Evolutionary conservation across 352 stramenopile species (phyloP).

Genomic region (Aphanomyces stellatus): DNA sequence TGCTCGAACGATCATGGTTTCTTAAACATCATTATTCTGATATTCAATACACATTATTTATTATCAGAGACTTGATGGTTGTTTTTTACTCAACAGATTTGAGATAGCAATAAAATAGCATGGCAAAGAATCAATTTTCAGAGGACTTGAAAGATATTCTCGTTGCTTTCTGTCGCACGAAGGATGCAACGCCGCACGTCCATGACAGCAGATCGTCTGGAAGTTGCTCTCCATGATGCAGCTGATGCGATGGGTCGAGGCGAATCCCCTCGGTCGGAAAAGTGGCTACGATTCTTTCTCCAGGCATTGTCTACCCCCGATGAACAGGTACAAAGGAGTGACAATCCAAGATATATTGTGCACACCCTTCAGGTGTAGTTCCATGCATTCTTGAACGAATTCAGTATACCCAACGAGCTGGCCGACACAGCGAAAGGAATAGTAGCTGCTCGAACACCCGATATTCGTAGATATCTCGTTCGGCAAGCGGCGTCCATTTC

Average conservation of each 20-base stretch:
- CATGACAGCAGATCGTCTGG: constrained; percentile 11
- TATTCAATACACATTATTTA: too few relatives aligned
- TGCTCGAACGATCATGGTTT: too few relatives aligned
- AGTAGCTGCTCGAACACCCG: not conserved
- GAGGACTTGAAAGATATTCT: constrained; percentile 17
- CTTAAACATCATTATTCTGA: too few relatives aligned
- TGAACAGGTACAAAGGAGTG: not conserved
- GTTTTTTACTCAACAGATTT: not conserved
- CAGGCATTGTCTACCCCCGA: not conserved
- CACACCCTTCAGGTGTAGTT: not conserved
- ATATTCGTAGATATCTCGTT: constrained; percentile 18
- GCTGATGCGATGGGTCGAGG: constrained; percentile 13
- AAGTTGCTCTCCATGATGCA: constrained; percentile 13
- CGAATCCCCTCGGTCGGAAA: constrained; percentile 5
- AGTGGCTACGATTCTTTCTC: constrained; percentile 5
- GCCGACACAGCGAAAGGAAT: not conserved
- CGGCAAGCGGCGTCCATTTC: constrained; percentile 2
- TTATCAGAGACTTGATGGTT: too few relatives aligned
- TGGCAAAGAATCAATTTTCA: not conserved
- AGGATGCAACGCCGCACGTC: constrained; percentile 12
- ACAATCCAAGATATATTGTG: not conserved
- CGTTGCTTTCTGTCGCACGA: too few relatives aligned
- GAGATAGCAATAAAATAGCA: not conserved
- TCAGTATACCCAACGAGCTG: constrained; percentile 3
- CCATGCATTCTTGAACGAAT: not conserved